Evolutionary conservation across 2,329 filamentous ascomycete species (phyloP), one percentile per base, ranked within the genome.

Genomic region (Pseudogymnoascus sp.): DNA sequence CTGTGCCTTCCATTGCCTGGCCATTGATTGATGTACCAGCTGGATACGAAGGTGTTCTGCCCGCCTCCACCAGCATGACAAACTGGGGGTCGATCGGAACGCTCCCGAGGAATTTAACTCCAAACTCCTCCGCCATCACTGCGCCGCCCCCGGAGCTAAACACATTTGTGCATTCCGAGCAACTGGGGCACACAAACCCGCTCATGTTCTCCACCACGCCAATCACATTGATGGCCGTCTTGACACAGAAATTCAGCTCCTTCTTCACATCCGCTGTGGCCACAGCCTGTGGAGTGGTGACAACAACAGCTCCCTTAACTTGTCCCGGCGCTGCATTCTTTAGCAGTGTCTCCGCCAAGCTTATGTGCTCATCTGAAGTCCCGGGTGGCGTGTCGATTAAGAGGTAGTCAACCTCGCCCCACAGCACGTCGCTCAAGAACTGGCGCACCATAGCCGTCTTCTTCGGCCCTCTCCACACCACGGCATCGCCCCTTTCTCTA

Each of bases 401-500:
- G 0, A 99, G 82, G 73, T 91, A 97, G 74, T 97, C 93, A n/a
- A 91, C 85, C 23, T 87, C 83, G 62, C 85, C 83, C 95, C 95
- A 97, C 31, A 91, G 82, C 4, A 97, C 93, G 72, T 97, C 93
- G 1, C 90, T 89, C 28, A 99, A 80, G 73, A 99, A 99, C 75
- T 99, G 95, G 42, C 93, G 87, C 64, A 99, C 91, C 95, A 99
- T 99, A 61, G 95, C 95, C 4, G 95, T 99, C 79, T 99, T 99
- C 78, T 99, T 99, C 2, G 95, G 95, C 0, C 95, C 95, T 62
- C 95, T 86, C 95, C 95, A 99, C 40, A 99, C 95, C 0, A 99
- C 93, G 0, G 95, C 93, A 70, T 97, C 92, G 66, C 90, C 90
- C 69, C 93, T 82, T 66, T 87, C 85, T 3, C 88, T 87, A 5